A percentile compares a stretch with the other conserved stretches of the same genome.
phyloP scores from a whole-genome alignment of 2,329 filamentous ascomycete genomes.

The Aspergillus sp. region DNA sequence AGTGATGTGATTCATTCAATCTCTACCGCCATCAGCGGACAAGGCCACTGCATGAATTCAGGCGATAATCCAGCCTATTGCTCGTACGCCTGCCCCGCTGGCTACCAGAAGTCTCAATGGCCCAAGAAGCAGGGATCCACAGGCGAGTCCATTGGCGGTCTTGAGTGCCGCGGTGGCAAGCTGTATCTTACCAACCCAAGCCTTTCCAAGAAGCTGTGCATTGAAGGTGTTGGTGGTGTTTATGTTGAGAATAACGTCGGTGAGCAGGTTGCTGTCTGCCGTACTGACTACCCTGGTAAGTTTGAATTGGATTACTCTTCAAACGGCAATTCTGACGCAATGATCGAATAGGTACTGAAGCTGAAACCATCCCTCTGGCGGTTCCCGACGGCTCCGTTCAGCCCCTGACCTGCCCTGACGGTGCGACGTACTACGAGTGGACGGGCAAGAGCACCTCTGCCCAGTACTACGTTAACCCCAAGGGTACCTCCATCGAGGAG shows the following conservation, averaged over 20 bases:
- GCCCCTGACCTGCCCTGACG: slow-evolving; percentile 68
- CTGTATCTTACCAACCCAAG: slow-evolving; percentile 67
- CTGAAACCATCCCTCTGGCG: slow-evolving; percentile 72
- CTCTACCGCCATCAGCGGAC: no score
- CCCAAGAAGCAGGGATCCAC: no score
- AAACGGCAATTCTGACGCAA: background rate
- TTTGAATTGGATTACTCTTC: background rate
- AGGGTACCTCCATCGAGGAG: slow-evolving; percentile 57
- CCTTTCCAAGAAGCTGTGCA: slow-evolving; percentile 65
- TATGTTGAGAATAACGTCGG: slow-evolving; percentile 67
- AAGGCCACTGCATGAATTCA: no score
- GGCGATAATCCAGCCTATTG: no score
- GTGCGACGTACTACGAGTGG: slow-evolving; percentile 70
- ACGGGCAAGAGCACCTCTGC: slow-evolving; percentile 68
- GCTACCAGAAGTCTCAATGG: slow-evolving; percentile 92
- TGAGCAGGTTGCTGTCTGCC: slow-evolving; percentile 68
- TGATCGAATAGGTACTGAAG: slow-evolving; percentile 57
- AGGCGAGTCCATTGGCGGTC: slow-evolving; percentile 86
- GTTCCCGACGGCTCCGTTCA: slow-evolving; percentile 53
- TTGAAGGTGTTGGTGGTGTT: slow-evolving; percentile 62
- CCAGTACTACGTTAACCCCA: slow-evolving; percentile 94
- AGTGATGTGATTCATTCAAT: no score
- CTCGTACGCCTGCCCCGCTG: slow-evolving; percentile 86
- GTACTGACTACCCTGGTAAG: slow-evolving; percentile 87
- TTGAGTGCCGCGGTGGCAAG: slow-evolving; percentile 67